A percentile compares a stretch with the other conserved stretches of the same genome.
Conservation (phyloP, 1,284 basidiomycete species). For the Ganoderma meredithae region DNA sequence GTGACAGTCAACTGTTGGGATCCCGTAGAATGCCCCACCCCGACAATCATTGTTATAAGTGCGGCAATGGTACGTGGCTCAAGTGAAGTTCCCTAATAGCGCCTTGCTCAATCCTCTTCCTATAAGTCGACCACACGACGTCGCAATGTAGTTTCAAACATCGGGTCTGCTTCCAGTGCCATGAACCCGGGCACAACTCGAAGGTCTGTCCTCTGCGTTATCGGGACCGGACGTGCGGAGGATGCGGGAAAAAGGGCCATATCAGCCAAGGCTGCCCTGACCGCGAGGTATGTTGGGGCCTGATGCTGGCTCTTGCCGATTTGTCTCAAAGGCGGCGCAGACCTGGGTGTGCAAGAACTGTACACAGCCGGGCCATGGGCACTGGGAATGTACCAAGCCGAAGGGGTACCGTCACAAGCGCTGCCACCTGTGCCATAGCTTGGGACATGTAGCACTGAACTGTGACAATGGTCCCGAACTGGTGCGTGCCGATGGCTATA, state of each 20-base stretch:
- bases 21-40: neutral
- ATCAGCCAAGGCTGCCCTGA: neutral
- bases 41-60: neutral
- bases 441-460: conserved; percentile 12
- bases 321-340: neutral
- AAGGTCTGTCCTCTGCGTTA: neutral
- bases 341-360: conserved; percentile 23
- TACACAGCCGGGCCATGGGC: conserved; percentile 6
- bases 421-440: conserved; percentile 11
- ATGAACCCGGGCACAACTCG: conserved; percentile 1
- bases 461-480: conserved; percentile 10
- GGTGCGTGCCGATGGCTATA: neutral
- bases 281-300: neutral
- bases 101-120: no score
- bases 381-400: conserved; percentile 20
- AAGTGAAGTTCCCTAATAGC: neutral
- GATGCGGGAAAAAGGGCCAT: conserved; percentile 9
- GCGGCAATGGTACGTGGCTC: neutral
- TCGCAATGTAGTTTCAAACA: neutral
- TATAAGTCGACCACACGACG: neutral
- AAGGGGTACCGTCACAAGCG: conserved; percentile 11
- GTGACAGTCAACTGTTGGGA: neutral
- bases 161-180: conserved; percentile 4
- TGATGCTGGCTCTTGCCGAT: neutral
- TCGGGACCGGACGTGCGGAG: conserved; percentile 2